phyloP scores from a whole-genome alignment of 1,139 yeast genomes.

The Tardiomyces blankii region DNA sequence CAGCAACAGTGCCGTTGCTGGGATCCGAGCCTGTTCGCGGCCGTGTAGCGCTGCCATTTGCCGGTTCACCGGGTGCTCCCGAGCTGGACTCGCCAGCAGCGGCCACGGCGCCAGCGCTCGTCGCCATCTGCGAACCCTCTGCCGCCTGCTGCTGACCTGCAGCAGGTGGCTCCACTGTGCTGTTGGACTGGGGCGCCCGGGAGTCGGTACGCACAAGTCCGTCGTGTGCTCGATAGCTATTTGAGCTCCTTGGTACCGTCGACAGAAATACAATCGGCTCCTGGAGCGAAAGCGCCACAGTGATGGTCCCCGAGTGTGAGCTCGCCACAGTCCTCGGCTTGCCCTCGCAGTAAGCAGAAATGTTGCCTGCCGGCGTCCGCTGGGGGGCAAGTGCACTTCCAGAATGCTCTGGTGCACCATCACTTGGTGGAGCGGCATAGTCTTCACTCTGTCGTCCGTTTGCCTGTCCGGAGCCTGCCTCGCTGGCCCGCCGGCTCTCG shows the following conservation, averaged over 20 bases:
- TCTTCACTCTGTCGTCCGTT: background rate
- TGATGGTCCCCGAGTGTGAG: constrained; percentile 24
- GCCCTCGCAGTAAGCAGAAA: constrained; percentile 21
- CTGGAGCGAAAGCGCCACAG: constrained; percentile 23
- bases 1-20: background rate
- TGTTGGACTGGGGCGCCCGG: background rate
- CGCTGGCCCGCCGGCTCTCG: too few species aligned
- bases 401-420: too few species aligned
- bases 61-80: background rate
- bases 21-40: background rate
- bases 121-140: too few species aligned
- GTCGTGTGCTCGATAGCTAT: background rate
- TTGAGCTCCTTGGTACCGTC: background rate
- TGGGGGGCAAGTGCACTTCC: background rate
- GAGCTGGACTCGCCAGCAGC: too few species aligned
- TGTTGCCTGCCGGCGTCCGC: constrained; percentile 3
- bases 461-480: too few species aligned
- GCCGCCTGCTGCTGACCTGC: too few species aligned
- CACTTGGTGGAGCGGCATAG: too few species aligned
- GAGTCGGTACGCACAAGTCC: background rate
- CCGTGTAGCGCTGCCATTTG: background rate
- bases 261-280: constrained; percentile 23
- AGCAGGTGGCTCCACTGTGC: too few species aligned
- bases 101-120: too few species aligned
- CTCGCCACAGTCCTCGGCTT: constrained; percentile 21